phyloP scores from a whole-genome alignment of 805 yeast species.

The Ogataea nonfermentans region DNA sequence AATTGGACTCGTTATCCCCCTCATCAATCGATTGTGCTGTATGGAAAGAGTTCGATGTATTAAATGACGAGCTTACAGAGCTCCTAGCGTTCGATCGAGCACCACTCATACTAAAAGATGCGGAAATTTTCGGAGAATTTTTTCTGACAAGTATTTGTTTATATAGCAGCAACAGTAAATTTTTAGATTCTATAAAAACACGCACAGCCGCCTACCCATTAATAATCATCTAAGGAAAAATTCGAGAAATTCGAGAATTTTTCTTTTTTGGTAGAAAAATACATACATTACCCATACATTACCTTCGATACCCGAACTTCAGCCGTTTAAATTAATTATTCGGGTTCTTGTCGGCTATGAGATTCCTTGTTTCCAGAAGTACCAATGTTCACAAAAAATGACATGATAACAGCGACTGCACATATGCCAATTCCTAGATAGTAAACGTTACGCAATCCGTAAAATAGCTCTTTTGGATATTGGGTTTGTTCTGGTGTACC shows the following conservation, averaged over 20 bases:
- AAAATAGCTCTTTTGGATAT: conserved; percentile 21
- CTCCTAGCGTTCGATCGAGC: conserved; percentile 2
- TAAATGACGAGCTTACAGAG: conserved; percentile 16
- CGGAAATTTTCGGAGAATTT: no score
- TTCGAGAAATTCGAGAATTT: no score
- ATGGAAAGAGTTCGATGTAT: conserved; percentile 17
- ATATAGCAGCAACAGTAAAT: not conserved
- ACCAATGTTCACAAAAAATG: conserved; percentile 34
- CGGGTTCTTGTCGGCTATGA: not conserved
- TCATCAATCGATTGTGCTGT: conserved; percentile 9
- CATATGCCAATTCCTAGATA: conserved; percentile 35
- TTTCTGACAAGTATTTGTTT: not conserved
- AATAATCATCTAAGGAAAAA: not conserved
- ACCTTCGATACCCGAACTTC: conserved; percentile 1
- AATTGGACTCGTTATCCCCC: not conserved
- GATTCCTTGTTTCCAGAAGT: conserved; percentile 18
- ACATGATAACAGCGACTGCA: conserved; percentile 26
- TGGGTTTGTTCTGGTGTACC: conserved; percentile 22
- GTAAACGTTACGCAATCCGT: conserved; percentile 34
- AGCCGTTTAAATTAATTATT: not conserved
- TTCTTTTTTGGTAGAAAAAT: no score
- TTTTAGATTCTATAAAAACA: no score
- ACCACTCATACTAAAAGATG: not conserved
- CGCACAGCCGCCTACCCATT: no score
- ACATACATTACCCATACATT: not conserved